A percentile compares a stretch with the other conserved stretches of the same genome.
Conservation (phyloP, 805 yeast genomes). For the Scheffersomyces stipitis region DNA sequence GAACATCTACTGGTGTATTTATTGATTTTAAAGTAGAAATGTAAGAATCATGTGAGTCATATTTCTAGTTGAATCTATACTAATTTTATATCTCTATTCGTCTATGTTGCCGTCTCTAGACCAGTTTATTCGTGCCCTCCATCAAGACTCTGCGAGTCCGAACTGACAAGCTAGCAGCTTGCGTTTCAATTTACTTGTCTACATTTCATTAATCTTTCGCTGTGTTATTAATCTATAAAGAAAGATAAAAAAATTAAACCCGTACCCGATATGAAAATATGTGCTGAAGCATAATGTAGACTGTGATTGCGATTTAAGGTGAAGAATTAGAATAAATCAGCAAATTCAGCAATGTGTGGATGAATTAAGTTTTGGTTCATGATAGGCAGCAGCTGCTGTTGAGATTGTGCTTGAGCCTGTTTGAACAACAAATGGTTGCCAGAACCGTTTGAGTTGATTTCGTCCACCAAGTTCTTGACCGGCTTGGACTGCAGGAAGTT, state of each 20-base stretch:
- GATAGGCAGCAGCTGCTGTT: not conserved
- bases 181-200: no score
- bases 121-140: no score
- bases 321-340: slow-evolving; percentile 43
- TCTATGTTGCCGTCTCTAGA: no score
- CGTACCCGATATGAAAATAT: not conserved
- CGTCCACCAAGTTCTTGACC: slow-evolving; percentile 1
- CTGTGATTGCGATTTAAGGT: not conserved
- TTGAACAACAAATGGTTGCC: slow-evolving; percentile 2
- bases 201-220: not conserved
- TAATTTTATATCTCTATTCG: no score
- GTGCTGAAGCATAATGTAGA: not conserved
- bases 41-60: not conserved
- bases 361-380: slow-evolving; percentile 24
- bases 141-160: no score
- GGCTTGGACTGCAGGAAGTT: slow-evolving; percentile 6
- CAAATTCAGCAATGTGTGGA: slow-evolving; percentile 46
- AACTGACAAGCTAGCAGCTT: no score
- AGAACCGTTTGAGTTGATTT: slow-evolving; percentile 4
- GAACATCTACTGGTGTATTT: not conserved
- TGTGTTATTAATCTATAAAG: not conserved
- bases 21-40: no score
- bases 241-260: not conserved
- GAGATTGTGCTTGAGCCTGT: not conserved
- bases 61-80: no score